Conservation (phyloP, 768 basidiomycete genomes). For the Boletus coccyginus region DNA sequence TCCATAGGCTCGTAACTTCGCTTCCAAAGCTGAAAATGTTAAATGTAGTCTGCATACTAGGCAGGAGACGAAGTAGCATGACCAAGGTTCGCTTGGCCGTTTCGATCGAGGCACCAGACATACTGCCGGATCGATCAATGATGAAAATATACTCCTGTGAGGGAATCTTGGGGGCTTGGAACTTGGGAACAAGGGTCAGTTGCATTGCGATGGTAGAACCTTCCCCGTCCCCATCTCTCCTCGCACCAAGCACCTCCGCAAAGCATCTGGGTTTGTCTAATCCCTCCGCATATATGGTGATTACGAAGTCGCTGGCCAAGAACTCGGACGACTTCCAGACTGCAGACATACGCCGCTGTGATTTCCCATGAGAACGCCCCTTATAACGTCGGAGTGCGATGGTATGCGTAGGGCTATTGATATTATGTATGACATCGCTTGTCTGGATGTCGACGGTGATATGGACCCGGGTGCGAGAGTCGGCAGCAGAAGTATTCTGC, state of each 20-base stretch:
- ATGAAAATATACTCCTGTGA: slow-evolving; percentile 61
- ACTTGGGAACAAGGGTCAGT: slow-evolving; percentile 53
- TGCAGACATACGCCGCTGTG: slow-evolving; percentile 41
- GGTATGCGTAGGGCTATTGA: slow-evolving; percentile 45
- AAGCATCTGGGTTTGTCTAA: slow-evolving; percentile 57
- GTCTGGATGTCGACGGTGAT: slow-evolving; percentile 49
- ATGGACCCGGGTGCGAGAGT: slow-evolving; percentile 34
- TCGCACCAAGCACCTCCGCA: slow-evolving; percentile 40
- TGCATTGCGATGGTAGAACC: slow-evolving; percentile 46
- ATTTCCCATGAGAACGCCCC: slow-evolving; percentile 33
- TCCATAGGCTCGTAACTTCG: slow-evolving; percentile 33
- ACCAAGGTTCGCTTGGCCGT: slow-evolving; percentile 47
- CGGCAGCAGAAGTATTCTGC: slow-evolving; percentile 26
- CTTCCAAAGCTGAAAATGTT: slow-evolving; percentile 59
- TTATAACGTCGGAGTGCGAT: slow-evolving; percentile 35
- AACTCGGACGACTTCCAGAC: slow-evolving; percentile 40
- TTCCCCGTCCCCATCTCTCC: slow-evolving; percentile 1
- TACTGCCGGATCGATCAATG: slow-evolving; percentile 58
- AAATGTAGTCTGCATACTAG: slow-evolving; percentile 41
- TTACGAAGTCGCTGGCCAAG: slow-evolving; percentile 49
- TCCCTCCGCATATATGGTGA: slow-evolving; percentile 46
- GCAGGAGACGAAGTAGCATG: slow-evolving; percentile 50
- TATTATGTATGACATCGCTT: slow-evolving; percentile 38
- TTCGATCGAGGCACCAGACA: slow-evolving; percentile 41
- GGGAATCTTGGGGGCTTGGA: slow-evolving; percentile 39